Evolutionary conservation across 2,329 filamentous ascomycete genomes (phyloP).

Genomic region (Sporothrix brunneoviolacea): DNA sequence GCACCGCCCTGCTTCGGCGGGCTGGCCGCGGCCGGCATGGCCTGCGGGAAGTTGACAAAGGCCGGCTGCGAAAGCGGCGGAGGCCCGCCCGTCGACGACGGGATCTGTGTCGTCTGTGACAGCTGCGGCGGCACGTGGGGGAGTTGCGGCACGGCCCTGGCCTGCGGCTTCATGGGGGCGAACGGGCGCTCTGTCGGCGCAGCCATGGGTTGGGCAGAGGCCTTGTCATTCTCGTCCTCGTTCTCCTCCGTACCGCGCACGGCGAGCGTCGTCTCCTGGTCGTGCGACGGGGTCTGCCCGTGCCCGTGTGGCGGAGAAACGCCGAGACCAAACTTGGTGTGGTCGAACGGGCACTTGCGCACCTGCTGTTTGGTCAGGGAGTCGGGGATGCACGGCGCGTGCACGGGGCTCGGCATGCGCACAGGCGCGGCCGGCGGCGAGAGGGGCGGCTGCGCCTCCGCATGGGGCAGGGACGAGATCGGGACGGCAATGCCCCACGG

Average conservation of each 20-base stretch:
- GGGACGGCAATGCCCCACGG: slow-evolving; percentile 91
- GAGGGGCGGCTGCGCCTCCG: slow-evolving; percentile 35
- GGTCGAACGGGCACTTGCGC: slow-evolving; percentile 51
- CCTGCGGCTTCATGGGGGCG: slow-evolving; percentile 21
- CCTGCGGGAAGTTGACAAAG: slow-evolving; percentile 38
- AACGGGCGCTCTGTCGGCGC: slow-evolving; percentile 17
- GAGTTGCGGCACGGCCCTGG: slow-evolving; percentile 3
- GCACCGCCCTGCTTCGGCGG: slow-evolving; percentile 20
- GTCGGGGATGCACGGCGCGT: background rate
- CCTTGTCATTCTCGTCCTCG: background rate
- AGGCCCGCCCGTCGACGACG: slow-evolving; percentile 1
- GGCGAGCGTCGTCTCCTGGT: background rate
- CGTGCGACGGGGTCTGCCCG: background rate
- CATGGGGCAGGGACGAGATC: slow-evolving; percentile 26
- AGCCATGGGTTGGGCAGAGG: too few species aligned
- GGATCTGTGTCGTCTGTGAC: slow-evolving; percentile 9
- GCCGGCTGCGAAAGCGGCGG: slow-evolving; percentile 37
- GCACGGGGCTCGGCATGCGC: slow-evolving; percentile 36
- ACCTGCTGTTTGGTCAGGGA: slow-evolving; percentile 9
- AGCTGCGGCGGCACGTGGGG: background rate
- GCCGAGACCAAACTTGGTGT: slow-evolving; percentile 24
- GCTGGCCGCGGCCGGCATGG: background rate
- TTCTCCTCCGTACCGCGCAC: too few species aligned
- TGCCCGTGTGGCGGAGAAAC: slow-evolving; percentile 9
- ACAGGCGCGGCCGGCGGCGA: slow-evolving; percentile 55